These are phyloP conservation scores for Cajanus cajan DNA, from an alignment of 306 rosid species.

Conservation along the genomic window DNA sequence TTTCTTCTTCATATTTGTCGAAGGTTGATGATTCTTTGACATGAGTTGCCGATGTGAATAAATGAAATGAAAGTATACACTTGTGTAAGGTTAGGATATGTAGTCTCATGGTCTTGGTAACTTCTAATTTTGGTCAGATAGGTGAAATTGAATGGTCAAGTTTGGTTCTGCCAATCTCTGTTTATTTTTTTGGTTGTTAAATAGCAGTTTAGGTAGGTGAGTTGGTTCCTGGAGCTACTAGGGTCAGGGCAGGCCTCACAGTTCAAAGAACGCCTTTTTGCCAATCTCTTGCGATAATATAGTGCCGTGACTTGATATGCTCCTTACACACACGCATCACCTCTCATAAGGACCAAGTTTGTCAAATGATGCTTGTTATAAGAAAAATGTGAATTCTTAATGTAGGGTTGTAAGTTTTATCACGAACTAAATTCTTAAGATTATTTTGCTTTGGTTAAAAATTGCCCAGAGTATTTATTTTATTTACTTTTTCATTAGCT, in stretches of 20 bases:
- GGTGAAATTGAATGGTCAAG: neutral
- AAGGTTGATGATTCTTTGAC: neutral
- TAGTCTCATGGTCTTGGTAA: neutral
- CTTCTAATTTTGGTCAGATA: neutral
- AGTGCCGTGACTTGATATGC: neutral
- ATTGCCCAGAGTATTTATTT: neutral
- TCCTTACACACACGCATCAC: neutral
- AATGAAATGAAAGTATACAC: neutral
- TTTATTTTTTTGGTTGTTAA: neutral
- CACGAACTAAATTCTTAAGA: neutral
- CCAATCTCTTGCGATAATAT: neutral
- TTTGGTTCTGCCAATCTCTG: neutral
- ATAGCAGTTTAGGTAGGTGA: neutral
- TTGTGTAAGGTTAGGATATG: neutral
- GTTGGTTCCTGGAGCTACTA: neutral
- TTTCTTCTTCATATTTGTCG: too few relatives aligned
- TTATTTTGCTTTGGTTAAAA: neutral
- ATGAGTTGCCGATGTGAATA: neutral
- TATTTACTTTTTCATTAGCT: neutral
- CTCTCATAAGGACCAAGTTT: neutral
- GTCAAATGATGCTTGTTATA: neutral
- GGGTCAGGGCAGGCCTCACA: neutral
- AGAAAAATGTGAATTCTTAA: conserved; percentile 5
- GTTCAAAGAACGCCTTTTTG: neutral
- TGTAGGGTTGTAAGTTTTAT: neutral